Evolutionary conservation across 108 stramenopile species (phyloP).

Genomic region (Nannochloropsis salina): DNA sequence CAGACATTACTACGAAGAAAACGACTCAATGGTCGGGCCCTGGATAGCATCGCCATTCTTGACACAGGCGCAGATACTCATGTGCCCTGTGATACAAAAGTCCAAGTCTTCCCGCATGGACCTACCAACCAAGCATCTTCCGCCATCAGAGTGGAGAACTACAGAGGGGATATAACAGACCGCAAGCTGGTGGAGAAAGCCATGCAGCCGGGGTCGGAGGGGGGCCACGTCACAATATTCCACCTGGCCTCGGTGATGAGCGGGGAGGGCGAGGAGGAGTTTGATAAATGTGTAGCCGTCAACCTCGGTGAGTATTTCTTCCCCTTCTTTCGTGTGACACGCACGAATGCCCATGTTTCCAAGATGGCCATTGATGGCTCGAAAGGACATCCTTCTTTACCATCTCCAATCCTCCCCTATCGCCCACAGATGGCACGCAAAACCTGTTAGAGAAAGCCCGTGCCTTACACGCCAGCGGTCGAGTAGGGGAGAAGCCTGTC

Average conservation of each 20-base stretch:
- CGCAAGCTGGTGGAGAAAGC: neutral
- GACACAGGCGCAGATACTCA: neutral
- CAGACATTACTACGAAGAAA: neutral
- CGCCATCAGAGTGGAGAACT: neutral
- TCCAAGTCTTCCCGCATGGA: neutral
- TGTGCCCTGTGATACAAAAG: neutral
- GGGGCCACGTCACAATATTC: conserved; percentile 23
- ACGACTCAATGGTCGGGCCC: conserved; percentile 4
- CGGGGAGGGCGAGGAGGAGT: conserved; percentile 38
- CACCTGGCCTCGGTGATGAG: conserved; percentile 48
- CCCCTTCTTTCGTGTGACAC: neutral
- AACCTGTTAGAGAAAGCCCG: conserved; percentile 22
- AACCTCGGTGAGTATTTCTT: conserved; percentile 28
- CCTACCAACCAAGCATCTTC: conserved; percentile 11
- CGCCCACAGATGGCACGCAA: too few species aligned
- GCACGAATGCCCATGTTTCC: too few species aligned
- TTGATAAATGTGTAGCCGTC: conserved; percentile 27
- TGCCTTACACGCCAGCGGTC: conserved; percentile 26
- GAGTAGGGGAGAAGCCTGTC: conserved; percentile 30
- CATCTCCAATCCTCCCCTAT: neutral
- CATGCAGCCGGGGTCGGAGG: neutral
- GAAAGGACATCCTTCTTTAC: too few species aligned
- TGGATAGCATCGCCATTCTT: conserved; percentile 9
- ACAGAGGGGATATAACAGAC: neutral
- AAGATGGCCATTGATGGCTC: too few species aligned